Percentiles rank a stretch among this genome's conserved stretches.
These are phyloP conservation scores for Phytopythium oedochilum DNA, from an alignment of 352 stramenopile species.

Conservation along the genomic window DNA sequence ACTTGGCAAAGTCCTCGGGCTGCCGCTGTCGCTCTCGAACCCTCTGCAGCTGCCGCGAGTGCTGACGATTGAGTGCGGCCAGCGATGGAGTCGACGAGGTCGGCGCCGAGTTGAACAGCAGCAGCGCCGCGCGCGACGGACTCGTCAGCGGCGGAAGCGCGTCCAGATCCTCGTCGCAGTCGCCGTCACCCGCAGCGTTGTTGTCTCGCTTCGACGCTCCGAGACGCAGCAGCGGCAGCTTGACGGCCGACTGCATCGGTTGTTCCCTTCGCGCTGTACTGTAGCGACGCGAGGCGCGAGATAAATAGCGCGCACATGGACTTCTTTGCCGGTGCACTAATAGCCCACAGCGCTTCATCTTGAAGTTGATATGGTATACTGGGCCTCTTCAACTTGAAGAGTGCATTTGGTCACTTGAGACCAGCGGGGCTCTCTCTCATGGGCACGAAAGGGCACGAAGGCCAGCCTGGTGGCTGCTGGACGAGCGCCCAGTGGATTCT, in stretches of 20 bases:
- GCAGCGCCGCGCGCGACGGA: constrained; percentile 6
- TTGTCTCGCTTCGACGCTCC: not conserved
- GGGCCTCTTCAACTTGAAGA: too few species aligned
- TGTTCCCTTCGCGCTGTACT: too few species aligned
- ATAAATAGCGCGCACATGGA: too few species aligned
- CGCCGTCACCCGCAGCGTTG: constrained; percentile 8
- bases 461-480: too few species aligned
- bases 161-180: constrained; percentile 7
- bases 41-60: constrained; percentile 24
- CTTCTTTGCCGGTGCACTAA: too few species aligned
- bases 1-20: constrained; percentile 19
- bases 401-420: too few species aligned
- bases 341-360: too few species aligned
- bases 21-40: constrained; percentile 9
- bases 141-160: constrained; percentile 10
- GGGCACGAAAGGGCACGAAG: too few species aligned
- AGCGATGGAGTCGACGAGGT: constrained; percentile 6
- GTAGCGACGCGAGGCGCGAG: too few species aligned
- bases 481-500: too few species aligned
- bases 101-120: constrained; percentile 8
- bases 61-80: constrained; percentile 12
- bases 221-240: constrained; percentile 18
- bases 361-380: too few species aligned
- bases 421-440: too few species aligned
- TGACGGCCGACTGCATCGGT: constrained; percentile 24